Conservation (phyloP, 306 rosid species). For the Vachellia collinsii region DNA sequence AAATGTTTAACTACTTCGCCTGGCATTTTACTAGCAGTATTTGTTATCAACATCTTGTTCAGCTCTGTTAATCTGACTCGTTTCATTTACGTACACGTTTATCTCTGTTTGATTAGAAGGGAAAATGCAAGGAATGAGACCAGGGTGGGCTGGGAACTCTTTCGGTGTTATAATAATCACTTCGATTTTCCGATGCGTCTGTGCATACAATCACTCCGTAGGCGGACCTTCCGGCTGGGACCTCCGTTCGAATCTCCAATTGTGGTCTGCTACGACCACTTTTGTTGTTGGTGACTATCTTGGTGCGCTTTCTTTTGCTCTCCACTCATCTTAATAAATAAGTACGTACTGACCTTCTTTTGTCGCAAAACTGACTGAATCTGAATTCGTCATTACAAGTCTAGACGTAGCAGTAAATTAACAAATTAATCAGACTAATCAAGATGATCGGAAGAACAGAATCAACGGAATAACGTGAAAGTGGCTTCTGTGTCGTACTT, state of each 20-base stretch:
- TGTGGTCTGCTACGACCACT: conserved; percentile 56
- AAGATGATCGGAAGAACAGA: not conserved
- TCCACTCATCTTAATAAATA: not conserved
- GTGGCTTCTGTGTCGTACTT: not conserved
- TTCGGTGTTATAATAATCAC: conserved; percentile 51
- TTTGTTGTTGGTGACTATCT: conserved; percentile 70
- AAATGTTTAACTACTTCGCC: not conserved
- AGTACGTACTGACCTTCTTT: not conserved
- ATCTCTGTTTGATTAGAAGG: conserved; percentile 27
- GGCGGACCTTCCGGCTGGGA: conserved; percentile 87
- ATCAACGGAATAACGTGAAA: not conserved
- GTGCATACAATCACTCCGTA: conserved; percentile 59
- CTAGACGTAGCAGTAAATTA: not conserved
- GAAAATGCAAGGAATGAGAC: conserved; percentile 56
- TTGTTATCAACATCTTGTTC: not conserved
- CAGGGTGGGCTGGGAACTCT: conserved; percentile 58
- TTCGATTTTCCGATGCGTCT: conserved; percentile 62
- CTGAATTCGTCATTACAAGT: not conserved
- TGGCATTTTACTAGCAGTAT: not conserved
- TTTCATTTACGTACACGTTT: not conserved
- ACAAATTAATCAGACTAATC: not conserved
- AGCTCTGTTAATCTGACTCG: not conserved
- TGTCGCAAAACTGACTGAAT: not conserved
- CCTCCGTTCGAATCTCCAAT: conserved; percentile 53
- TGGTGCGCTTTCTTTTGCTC: conserved; percentile 42